Percentiles rank a stretch among this genome's conserved stretches.
phyloP scores from a whole-genome alignment of 176 grass and related monocot genomes.

The Oryza punctata region DNA sequence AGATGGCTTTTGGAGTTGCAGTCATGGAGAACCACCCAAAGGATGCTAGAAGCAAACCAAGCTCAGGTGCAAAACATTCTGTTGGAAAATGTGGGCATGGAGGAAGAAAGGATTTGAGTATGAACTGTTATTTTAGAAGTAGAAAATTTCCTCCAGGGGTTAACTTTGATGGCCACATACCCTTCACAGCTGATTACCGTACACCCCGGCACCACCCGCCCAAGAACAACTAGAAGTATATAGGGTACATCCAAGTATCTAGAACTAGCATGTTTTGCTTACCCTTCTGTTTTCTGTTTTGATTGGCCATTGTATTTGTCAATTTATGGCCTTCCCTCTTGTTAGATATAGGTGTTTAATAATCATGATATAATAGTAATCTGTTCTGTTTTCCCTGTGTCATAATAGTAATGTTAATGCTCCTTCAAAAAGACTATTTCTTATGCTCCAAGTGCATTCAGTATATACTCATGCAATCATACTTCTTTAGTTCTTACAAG shows the following conservation, averaged over 20 bases:
- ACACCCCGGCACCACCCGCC: slow-evolving; percentile 53
- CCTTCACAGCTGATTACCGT: slow-evolving; percentile 72
- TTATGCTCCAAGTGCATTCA: slow-evolving; percentile 19
- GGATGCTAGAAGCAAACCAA: slow-evolving; percentile 31
- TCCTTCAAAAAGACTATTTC: not conserved
- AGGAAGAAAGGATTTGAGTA: slow-evolving; percentile 48
- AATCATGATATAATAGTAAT: slow-evolving; percentile 28
- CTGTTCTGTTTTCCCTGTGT: slow-evolving; percentile 8
- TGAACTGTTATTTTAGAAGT: slow-evolving; percentile 48
- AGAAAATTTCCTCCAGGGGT: slow-evolving; percentile 43
- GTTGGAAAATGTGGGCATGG: slow-evolving; percentile 56
- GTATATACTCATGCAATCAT: not conserved
- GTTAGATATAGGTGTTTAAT: slow-evolving; percentile 39
- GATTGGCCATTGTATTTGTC: slow-evolving; percentile 41
- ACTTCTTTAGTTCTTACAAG: slow-evolving; percentile 12
- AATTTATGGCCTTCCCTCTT: slow-evolving; percentile 33
- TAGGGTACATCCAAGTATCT: slow-evolving; percentile 43
- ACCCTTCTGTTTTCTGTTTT: not conserved
- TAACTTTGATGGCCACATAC: slow-evolving; percentile 56
- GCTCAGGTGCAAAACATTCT: slow-evolving; percentile 68
- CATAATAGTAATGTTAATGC: slow-evolving; percentile 19
- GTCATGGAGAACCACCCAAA: slow-evolving; percentile 9
- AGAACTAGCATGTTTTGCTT: slow-evolving; percentile 28
- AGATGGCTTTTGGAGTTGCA: slow-evolving; percentile 32
- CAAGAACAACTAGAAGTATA: slow-evolving; percentile 75